Percentiles rank a stretch among this genome's conserved stretches.
phyloP scores from a whole-genome alignment of 805 yeast genomes.

The Kluyveromyces dobzhanskii region DNA sequence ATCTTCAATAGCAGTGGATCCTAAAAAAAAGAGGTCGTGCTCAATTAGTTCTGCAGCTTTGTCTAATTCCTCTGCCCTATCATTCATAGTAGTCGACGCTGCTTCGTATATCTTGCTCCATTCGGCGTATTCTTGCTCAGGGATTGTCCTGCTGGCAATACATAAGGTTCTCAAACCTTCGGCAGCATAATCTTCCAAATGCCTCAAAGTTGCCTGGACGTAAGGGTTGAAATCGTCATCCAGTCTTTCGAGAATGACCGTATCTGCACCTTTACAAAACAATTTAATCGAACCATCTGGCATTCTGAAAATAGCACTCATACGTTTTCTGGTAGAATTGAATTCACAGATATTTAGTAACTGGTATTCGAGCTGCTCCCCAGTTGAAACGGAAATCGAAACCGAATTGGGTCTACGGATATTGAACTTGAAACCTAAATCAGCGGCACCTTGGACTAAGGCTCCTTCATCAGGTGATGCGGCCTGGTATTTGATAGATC shows the following conservation, averaged over 20 bases:
- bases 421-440: conserved; percentile 73
- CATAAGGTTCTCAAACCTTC: conserved; percentile 94
- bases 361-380: conserved; percentile 55
- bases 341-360: conserved; percentile 89
- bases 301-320: conserved; percentile 90
- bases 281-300: conserved; percentile 88
- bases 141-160: conserved; percentile 73
- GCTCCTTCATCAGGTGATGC: conserved; percentile 99
- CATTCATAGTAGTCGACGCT: conserved; percentile 74
- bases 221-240: conserved; percentile 62
- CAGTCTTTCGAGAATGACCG: conserved; percentile 84
- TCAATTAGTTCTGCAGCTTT: conserved; percentile 88
- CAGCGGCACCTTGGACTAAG: conserved; percentile 91
- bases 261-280: conserved; percentile 96
- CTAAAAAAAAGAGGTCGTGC: conserved; percentile 65
- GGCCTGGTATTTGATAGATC: conserved; percentile 85
- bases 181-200: conserved; percentile 92
- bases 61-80: conserved; percentile 71
- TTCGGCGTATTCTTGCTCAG: conserved; percentile 63
- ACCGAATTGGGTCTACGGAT: conserved; percentile 82
- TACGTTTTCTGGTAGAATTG: conserved; percentile 94
- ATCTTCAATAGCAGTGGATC: conserved; percentile 98
- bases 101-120: conserved; percentile 65
- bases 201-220: conserved; percentile 73
- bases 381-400: conserved; percentile 46